These are phyloP conservation scores for Saksenaea vasiformis DNA, from an alignment of 371 early-diverging fungal species.

Conservation along the genomic window DNA sequence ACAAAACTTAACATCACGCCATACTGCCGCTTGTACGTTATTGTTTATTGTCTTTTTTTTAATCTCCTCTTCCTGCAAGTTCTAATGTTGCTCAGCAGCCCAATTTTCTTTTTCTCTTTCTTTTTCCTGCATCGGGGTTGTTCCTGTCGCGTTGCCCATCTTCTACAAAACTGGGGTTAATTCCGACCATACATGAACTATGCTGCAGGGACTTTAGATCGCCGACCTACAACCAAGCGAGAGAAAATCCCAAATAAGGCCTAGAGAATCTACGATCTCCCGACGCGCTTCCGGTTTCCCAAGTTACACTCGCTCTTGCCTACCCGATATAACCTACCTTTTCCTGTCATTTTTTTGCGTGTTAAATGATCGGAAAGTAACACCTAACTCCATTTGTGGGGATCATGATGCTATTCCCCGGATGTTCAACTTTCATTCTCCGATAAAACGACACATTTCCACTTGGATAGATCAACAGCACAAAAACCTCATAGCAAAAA, in stretches of 20 bases:
- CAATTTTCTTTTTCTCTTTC: not conserved
- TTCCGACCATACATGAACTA: not conserved
- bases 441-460: no score
- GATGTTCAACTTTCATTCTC: no score
- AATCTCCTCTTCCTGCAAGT: constrained; percentile 6
- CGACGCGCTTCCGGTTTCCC: not conserved
- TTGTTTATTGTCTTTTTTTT: not conserved
- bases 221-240: not conserved
- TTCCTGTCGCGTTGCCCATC: not conserved
- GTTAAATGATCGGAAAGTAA: not conserved
- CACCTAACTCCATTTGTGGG: no score
- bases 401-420: no score
- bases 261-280: not conserved
- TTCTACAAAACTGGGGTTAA: not conserved
- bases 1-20: constrained; percentile 6
- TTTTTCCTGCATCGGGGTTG: constrained; percentile 3
- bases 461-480: no score
- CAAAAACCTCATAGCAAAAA: no score
- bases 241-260: not conserved
- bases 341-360: no score
- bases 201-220: not conserved
- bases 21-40: not conserved
- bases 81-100: constrained; percentile 4
- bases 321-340: not conserved
- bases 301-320: not conserved